Conservation (phyloP, 352 stramenopile genomes). For the Phytophthora kernoviae region DNA sequence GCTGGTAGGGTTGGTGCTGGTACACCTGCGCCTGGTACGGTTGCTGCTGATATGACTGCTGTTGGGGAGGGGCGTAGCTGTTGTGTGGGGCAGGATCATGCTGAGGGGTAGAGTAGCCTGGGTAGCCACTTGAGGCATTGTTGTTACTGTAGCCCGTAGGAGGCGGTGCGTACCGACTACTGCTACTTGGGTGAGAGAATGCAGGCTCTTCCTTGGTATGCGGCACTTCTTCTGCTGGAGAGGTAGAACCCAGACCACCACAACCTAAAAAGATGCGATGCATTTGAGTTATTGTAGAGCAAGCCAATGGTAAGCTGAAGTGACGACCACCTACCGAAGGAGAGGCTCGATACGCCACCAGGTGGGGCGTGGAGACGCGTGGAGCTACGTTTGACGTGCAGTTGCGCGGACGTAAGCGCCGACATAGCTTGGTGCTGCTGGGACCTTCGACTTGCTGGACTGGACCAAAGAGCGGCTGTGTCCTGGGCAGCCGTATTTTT, state of each 20-base stretch:
- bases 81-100: slow-evolving; percentile 10
- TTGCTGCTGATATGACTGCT: slow-evolving; percentile 18
- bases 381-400: slow-evolving; percentile 80
- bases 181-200: slow-evolving; percentile 17
- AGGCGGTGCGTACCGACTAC: slow-evolving; percentile 15
- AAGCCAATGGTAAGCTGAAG: no score
- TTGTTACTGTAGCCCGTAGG: slow-evolving; percentile 11
- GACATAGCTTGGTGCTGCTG: slow-evolving; percentile 49
- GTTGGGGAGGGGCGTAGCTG: slow-evolving; percentile 11
- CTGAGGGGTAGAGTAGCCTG: slow-evolving; percentile 9
- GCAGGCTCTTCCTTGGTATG: slow-evolving; percentile 20
- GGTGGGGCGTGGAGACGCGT: slow-evolving; percentile 74
- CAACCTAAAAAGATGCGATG: slow-evolving; percentile 17
- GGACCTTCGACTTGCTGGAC: slow-evolving; percentile 3
- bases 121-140: slow-evolving; percentile 14
- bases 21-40: slow-evolving; percentile 25
- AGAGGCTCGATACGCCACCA: slow-evolving; percentile 66
- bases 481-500: neutral
- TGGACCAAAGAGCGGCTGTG: neutral
- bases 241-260: slow-evolving; percentile 60
- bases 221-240: slow-evolving; percentile 20
- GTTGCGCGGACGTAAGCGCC: slow-evolving; percentile 76
- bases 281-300: neutral
- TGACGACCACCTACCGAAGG: slow-evolving; percentile 50
- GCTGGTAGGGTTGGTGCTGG: slow-evolving; percentile 29